Base-by-base conservation (phyloP, 2,329 filamentous ascomycete species). In the Neonectria sp. region DNA sequence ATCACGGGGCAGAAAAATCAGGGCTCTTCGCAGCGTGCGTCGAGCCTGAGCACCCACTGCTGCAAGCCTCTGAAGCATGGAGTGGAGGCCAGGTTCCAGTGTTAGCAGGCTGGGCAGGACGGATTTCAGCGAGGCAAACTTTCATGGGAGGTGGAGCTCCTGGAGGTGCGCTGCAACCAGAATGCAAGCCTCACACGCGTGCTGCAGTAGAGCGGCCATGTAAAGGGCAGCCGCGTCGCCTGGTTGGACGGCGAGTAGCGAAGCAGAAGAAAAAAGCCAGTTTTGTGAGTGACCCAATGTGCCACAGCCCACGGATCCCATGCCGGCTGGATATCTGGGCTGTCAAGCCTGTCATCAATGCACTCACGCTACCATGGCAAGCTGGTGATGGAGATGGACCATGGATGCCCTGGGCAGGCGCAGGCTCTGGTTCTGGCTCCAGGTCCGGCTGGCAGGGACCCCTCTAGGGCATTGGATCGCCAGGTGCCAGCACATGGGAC, bases 261-360 rank as follows among this genome's bases (percentile, higher is more conserved):
- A 58, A 31, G 27, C 45, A 40, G 52, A 21, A 56, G 52, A 21
- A 56, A 51, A 33, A 8, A n/a, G 56, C 51, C 25, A 56, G 52
- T 21, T 60, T 51, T 15, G 45, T 37, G 37, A 57, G 35, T 15
- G 27, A 29, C 17, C 43, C 58, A 24, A 37, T 37, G 35, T 37
- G 35, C 35, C 13, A 37, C 35, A 11, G 15, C 29, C 29, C 9
- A 37, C 12, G 31, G 11, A 27, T 40, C 52, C 49, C 57, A 48
- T 58, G 57, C 52, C 35, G 35, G 53, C 52, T 46, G 52, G 46
- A 52, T 24, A 45, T 21, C 40, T 45, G n/a, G 40, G 40, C n/a
- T 24, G 40, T 45, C n/a, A 52, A n/a, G 49, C 49, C 49, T 61
- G 57, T 66, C 53, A 61, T 66, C 46, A 65, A 66, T 66, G 63